A percentile compares a stretch with the other conserved stretches of the same genome.
Evolutionary conservation across 305 asterid genomes (phyloP).

Genomic region (Plantago lanceolata): DNA sequence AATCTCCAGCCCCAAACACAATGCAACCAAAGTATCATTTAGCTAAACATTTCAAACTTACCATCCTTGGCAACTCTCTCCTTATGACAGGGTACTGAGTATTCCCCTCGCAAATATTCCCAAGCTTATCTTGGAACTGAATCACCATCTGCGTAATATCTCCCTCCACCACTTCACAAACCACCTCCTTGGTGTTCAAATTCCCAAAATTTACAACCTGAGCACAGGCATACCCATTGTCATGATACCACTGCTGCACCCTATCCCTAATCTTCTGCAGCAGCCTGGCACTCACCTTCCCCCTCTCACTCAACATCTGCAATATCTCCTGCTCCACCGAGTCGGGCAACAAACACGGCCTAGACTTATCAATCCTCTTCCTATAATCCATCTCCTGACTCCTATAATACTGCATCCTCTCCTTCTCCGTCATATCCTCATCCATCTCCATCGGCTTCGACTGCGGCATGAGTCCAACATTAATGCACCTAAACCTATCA

Average conservation of each 20-base stretch:
- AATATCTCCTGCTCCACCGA: constrained; percentile 65
- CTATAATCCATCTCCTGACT: constrained; percentile 72
- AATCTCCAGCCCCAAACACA: neutral
- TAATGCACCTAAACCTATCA: constrained; percentile 73
- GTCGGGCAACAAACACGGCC: constrained; percentile 78
- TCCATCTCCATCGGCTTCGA: constrained; percentile 87
- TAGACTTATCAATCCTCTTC: constrained; percentile 66
- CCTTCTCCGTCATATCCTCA: constrained; percentile 91
- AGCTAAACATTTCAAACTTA: constrained; percentile 16
- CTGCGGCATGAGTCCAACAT: constrained; percentile 82
- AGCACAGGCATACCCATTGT: constrained; percentile 85
- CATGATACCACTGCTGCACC: constrained; percentile 96
- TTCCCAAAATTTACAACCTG: constrained; percentile 95
- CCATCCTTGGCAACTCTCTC: constrained; percentile 93
- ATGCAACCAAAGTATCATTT: neutral
- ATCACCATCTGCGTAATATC: constrained; percentile 81
- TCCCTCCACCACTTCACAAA: constrained; percentile 98
- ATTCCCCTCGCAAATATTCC: constrained; percentile 88
- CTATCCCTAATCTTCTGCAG: constrained; percentile 89
- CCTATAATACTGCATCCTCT: constrained; percentile 53
- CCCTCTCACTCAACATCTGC: constrained; percentile 63
- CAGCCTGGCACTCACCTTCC: constrained; percentile 80
- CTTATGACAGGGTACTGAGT: constrained; percentile 70
- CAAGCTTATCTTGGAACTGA: constrained; percentile 95
- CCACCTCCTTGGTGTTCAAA: constrained; percentile 83